Base-by-base conservation (phyloP, 31 red algal genomes). In the Bonnemaisonia californica region DNA sequence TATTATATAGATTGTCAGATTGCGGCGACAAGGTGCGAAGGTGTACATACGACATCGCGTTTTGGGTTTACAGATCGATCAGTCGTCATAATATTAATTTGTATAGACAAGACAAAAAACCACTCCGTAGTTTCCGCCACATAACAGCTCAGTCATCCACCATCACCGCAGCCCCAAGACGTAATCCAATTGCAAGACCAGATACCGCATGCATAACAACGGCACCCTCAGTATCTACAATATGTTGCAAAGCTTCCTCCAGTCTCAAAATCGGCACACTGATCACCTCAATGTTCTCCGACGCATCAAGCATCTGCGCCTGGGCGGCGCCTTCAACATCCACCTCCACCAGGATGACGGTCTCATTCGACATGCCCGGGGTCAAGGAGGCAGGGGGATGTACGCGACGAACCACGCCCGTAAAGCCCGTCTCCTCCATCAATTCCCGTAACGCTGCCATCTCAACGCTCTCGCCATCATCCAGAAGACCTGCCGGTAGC, bases 351-450 rank as follows among this genome's bases (percentile, higher is more conserved):
- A 91, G 42, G 5, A 54, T 54, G 21, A 89, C 76, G 27, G 45
- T 74, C 48, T 95, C 92, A 2, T 61, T 61, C 3, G 70, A 60
- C 22, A 95, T 41, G 16, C 92, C 92, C 0, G 92, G 78, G 3
- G 81, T 81, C 37, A 89, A 66, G 24, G 73, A 80, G 18, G 79
- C 68, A 9, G 69, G 71, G 4, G 72, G 33, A 29, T 84, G 82
- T 16, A 77, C 41, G 28, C 40, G 31, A 9, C 54, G 34, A 23
- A 91, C 81, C 19, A 27, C 29, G 35, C 84, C 92, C 4, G 40
- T 62, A 84, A 77, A 90, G 22, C 92, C 92, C 16, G 92, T 95
- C 80, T 95, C 92, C 76, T 95, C 92, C 3, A 36, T 33, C 64
- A 95, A 41, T 56, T 95, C 92, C 37, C 92, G 42, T 5, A 95